phyloP scores from a whole-genome alignment of 495 filamentous ascomycete genomes.

The Physcia stellaris region DNA sequence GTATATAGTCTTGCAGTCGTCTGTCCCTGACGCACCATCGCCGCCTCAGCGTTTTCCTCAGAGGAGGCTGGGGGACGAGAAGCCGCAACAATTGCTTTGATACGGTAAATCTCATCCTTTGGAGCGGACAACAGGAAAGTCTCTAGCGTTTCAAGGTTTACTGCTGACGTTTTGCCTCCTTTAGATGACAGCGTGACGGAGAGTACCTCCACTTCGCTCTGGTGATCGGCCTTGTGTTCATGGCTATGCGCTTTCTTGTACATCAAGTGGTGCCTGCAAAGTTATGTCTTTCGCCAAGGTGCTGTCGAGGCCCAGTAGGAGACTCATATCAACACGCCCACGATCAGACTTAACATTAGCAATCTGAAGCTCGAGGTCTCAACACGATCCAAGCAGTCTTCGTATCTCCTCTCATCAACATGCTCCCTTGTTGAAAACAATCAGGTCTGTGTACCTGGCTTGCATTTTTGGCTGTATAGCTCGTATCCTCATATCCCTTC shows the following conservation, averaged over 20 bases:
- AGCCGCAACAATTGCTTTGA: constrained; percentile 72
- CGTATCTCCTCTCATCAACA: constrained; percentile 55
- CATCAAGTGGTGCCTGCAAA: too few relatives aligned
- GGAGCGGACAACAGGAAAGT: constrained; percentile 53
- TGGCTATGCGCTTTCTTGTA: constrained; percentile 31
- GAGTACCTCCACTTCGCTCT: constrained; percentile 81
- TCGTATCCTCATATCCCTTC: constrained; percentile 87
- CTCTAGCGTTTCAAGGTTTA: constrained; percentile 54
- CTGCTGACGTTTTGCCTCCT: constrained; percentile 16
- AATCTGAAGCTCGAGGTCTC: constrained; percentile 69
- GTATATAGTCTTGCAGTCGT: constrained; percentile 45
- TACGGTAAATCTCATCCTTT: constrained; percentile 88
- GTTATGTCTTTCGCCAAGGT: constrained; percentile 53
- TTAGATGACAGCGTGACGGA: constrained; percentile 52
- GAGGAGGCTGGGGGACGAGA: constrained; percentile 42
- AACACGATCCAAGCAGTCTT: constrained; percentile 70
- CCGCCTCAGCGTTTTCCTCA: constrained; percentile 30
- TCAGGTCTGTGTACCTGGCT: constrained; percentile 79
- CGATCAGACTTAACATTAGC: constrained; percentile 59
- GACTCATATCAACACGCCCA: constrained; percentile 58
- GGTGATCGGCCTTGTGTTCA: constrained; percentile 41
- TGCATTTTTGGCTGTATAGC: constrained; percentile 72
- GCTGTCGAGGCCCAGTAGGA: constrained; percentile 84
- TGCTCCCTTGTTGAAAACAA: constrained; percentile 93
- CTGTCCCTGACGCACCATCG: constrained; percentile 12